Base-by-base conservation (phyloP, 139 green algal species). In the Deuterostichococcus epilithicus region DNA sequence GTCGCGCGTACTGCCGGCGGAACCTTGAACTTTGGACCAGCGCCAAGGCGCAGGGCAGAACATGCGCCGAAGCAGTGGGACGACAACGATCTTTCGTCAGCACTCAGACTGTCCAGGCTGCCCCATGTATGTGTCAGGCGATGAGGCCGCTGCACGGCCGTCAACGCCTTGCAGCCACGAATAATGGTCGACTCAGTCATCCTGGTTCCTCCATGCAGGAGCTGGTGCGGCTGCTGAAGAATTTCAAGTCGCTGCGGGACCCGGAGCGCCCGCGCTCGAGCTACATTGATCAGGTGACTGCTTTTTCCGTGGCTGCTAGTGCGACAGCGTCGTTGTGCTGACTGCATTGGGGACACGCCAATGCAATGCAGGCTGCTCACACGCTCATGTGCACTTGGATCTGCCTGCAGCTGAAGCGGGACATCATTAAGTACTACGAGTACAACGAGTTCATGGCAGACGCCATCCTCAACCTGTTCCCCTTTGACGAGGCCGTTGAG, bases 401-500 rank as follows among this genome's bases (percentile, higher is more conserved):
- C 23, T 32, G 0, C 0, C 38, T 76, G 76, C 85, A 90, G 83
- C 88, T 99, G 38, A 92, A 91, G 76, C 80, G 77, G 28, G 94
- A 99, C 80, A 82, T 98, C 39, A 81, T 70, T 18, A 83, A 83
- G 23, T 99, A 98, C 83, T 99, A 98, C 73, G 92, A 90, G 39
- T 99, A 99, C 90, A 99, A 99, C 82, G 84, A 89, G 30, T 99
- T 97, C 86, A 88, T 99, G 88, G 72, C 95, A 39, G 91, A 94
- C 39, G 83, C 87, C 30, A 82, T 97, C 52, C 76, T 97, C 45
- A 84, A 86, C 72, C 83, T 94, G 82, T 91, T 94, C 65, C 85
- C 74, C 37, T 81, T 88, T 65, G 85, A 80, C 0, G 92, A 97
- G 82, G 90, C 88, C 26, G 67, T 97, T 75, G 91, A 95, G 83